A percentile compares a stretch with the other conserved stretches of the same genome.
These are phyloP conservation scores for Cerrena zonata DNA, from an alignment of 1,284 basidiomycete species.

Conservation along the genomic window DNA sequence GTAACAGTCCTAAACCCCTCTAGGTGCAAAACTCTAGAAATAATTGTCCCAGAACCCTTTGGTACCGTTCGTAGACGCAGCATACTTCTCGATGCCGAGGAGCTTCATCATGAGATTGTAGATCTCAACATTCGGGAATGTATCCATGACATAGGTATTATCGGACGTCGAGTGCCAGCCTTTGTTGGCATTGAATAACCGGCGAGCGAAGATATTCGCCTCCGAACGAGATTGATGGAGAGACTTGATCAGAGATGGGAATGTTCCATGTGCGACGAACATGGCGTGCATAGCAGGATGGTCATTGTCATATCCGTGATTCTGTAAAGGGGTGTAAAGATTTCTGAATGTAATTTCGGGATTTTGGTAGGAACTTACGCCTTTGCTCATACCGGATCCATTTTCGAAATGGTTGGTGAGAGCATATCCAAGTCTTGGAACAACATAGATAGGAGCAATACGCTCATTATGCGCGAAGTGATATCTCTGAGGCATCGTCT, in stretches of 20 bases:
- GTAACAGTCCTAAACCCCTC: background rate
- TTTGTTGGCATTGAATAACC: slow-evolving; percentile 35
- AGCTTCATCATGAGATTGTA: slow-evolving; percentile 78
- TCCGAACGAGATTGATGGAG: slow-evolving; percentile 31
- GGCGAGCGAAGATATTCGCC: slow-evolving; percentile 21
- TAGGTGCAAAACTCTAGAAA: slow-evolving; percentile 31
- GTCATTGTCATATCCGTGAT: slow-evolving; percentile 80
- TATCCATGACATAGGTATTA: slow-evolving; percentile 68
- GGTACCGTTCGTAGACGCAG: slow-evolving; percentile 73
- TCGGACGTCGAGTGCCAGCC: slow-evolving; percentile 64
- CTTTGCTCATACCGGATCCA: slow-evolving; percentile 62
- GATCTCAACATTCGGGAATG: slow-evolving; percentile 79
- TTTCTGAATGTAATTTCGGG: background rate
- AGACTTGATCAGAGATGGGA: slow-evolving; percentile 62
- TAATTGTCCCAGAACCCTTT: slow-evolving; percentile 75
- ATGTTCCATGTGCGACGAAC: slow-evolving; percentile 86
- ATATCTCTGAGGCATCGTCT: slow-evolving; percentile 76
- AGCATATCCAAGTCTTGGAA: slow-evolving; percentile 74
- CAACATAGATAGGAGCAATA: slow-evolving; percentile 83
- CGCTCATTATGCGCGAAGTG: slow-evolving; percentile 69
- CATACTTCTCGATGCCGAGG: slow-evolving; percentile 54
- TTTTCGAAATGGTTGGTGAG: slow-evolving; percentile 61
- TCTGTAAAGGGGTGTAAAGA: slow-evolving; percentile 34
- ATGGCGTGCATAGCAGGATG: slow-evolving; percentile 78
- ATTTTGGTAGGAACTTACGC: slow-evolving; percentile 48